These are phyloP conservation scores for Lanmaoa pseudosensibilis DNA, from an alignment of 768 basidiomycete species.

Conservation along the genomic window DNA sequence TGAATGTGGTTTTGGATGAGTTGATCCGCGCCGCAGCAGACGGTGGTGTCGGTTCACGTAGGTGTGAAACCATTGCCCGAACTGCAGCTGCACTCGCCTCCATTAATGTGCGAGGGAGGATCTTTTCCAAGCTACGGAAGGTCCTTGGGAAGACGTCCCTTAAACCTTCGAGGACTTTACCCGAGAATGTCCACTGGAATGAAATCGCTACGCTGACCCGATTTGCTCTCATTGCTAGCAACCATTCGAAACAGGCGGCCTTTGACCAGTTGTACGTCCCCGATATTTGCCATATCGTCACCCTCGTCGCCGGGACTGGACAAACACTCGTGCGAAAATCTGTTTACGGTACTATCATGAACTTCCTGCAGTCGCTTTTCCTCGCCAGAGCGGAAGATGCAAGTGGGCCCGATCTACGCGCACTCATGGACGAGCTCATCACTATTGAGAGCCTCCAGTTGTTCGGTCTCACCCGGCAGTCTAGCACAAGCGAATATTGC, in stretches of 20 bases:
- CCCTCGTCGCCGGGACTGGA: conserved; percentile 75
- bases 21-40: conserved; percentile 81
- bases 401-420: conserved; percentile 56
- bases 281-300: conserved; percentile 78
- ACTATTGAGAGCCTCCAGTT: conserved; percentile 56
- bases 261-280: conserved; percentile 80
- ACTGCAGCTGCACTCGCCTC: conserved; percentile 74
- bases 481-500: conserved; percentile 67
- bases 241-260: conserved; percentile 59
- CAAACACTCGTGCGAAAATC: conserved; percentile 73
- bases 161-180: conserved; percentile 59
- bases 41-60: conserved; percentile 70
- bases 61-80: conserved; percentile 75
- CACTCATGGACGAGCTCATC: conserved; percentile 61
- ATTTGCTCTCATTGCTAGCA: conserved; percentile 69
- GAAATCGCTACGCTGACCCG: conserved; percentile 81
- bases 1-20: conserved; percentile 78
- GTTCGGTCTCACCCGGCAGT: conserved; percentile 71
- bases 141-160: conserved; percentile 72
- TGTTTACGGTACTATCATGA: conserved; percentile 79
- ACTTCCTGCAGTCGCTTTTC: conserved; percentile 77
- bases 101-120: conserved; percentile 73
- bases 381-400: conserved; percentile 58
- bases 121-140: conserved; percentile 79
- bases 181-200: conserved; percentile 74